Evolutionary conservation across 2,329 filamentous ascomycete genomes (phyloP), one percentile per base, ranked within the genome.

Genomic region (Trichoderma asperellum): DNA sequence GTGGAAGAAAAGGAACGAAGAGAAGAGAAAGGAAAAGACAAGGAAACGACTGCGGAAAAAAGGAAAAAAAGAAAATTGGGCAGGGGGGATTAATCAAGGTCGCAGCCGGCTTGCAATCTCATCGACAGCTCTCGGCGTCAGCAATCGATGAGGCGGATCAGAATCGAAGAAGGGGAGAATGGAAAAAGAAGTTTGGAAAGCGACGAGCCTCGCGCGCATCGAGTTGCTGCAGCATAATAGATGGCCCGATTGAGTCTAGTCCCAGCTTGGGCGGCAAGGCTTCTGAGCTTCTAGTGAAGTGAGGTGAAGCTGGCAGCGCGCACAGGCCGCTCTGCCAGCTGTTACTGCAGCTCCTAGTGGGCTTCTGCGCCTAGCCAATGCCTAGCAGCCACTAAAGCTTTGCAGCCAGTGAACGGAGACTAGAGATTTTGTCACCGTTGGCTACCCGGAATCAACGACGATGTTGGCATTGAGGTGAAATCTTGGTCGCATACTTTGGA

Each of bases 131-230:
- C 6, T 56, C n/a, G n/a, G 55, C 35, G 34, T 34, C 56, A 27
- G n/a, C 34, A 24, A 61, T 34, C 34, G 27, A 61, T 34, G 34
- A 52, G 57, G 60, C 24, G 49, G 32, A 47, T 67, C 37, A 47
- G 27, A 55, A 37, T 24, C 34, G 4, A 34, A 34, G 27, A 65
- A 40, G 37, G 57, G 32, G 64, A 57, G 43, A 37, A 37, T 58
- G 52, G 5, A 47, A 59, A 35, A 37, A n/a, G 68, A 56, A 55
- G 68, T 40, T 21, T 35, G n/a, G 57, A 58, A 49, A 53, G 40
- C 59, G 27, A 29, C 40, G 58, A 70, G 69, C 65, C 63, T 35
- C 58, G 65, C 69, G 69, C 69, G 56, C 58, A 55, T 66, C 53
- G 52, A 56, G 29, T 43, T 40, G 65, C 57, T 47, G 40, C 52